Base-by-base conservation (phyloP, 176 grass and related monocot species). In the Miscanthus lutarioriparius region DNA sequence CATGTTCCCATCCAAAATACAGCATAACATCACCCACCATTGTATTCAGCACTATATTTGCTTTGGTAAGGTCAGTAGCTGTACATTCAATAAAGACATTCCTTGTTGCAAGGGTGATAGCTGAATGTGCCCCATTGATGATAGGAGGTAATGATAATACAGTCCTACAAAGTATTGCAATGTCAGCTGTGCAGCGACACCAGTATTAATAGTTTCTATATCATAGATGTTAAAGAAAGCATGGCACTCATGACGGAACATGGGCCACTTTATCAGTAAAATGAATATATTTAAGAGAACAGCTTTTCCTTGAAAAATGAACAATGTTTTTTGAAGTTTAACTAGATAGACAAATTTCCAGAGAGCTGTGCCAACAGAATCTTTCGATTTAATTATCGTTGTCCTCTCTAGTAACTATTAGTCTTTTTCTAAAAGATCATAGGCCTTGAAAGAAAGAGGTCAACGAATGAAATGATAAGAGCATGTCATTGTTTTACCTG, bases 61-160 rank as follows among this genome's bases (percentile, higher is more conserved):
- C 90, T 84, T 99, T 99, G 33, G 96, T 99, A 86, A 96, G 88
- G 82, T 99, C 91, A 27, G 96, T 99, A 54, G 93, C 93, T 70
- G 96, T 96, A 86, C 96, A 99, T 87, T 99, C 96, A 62, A 99
- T 92, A 68, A 99, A 96, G 25, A 96, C 89, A 80, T 99, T 96
- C 70, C 66, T 94, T 75, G 96, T 99, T 75, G 84, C 80, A 48
- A 99, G 82, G 49, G 86, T 86, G 64, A 99, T 96, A 63, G 96
- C 96, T 85, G 93, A 99, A 87, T 99, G 96, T 27, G 93, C 84
- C 74, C 96, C 86, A 88, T 99, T 99, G 49, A 99, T 99, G 86
- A 99, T 94, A 37, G 96, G 93, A 41, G 91, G 93, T 70, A 99
- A 76, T 5, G 96, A 99, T 30, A 99, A 77, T 75, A 99, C 91